Percentiles rank a stretch among this genome's conserved stretches.
These are phyloP conservation scores for Coriolopsis trogii DNA, from an alignment of 1,284 basidiomycete genomes.

Conservation along the genomic window DNA sequence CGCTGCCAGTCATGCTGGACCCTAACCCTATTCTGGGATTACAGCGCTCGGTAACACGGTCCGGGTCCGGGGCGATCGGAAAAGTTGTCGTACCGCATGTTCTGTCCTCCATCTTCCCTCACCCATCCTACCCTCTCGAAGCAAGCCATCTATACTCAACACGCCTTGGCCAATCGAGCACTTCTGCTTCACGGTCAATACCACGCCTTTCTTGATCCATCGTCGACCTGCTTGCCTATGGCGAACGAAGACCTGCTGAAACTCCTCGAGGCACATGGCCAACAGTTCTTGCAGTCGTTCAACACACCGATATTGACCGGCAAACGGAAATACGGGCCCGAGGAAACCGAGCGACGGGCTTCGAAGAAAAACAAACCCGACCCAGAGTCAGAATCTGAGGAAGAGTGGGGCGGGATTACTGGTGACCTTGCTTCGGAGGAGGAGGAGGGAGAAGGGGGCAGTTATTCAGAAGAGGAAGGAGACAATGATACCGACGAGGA, in stretches of 20 bases:
- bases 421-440: conserved; percentile 7
- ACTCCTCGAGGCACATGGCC: conserved; percentile 66
- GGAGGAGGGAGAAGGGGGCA: conserved; percentile 24
- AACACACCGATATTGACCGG: conserved; percentile 31
- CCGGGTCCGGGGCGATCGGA: too few species aligned
- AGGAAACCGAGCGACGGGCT: conserved; percentile 35
- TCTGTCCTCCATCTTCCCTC: too few species aligned
- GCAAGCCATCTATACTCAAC: too few species aligned
- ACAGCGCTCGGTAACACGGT: too few species aligned
- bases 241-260: conserved; percentile 46
- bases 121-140: too few species aligned
- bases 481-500: conserved; percentile 27
- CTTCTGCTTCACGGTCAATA: too few species aligned
- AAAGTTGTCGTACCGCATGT: too few species aligned
- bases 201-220: too few species aligned
- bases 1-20: too few species aligned
- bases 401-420: conserved; percentile 42
- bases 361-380: conserved; percentile 14
- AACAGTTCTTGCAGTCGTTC: conserved; percentile 63
- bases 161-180: too few species aligned
- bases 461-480: conserved; percentile 11
- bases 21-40: too few species aligned
- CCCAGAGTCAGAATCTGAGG: conserved; percentile 21
- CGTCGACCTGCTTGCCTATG: too few species aligned
- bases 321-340: conserved; percentile 27